Evolutionary conservation across 768 basidiomycete species (phyloP).

Genomic region (Russula dissimulans): DNA sequence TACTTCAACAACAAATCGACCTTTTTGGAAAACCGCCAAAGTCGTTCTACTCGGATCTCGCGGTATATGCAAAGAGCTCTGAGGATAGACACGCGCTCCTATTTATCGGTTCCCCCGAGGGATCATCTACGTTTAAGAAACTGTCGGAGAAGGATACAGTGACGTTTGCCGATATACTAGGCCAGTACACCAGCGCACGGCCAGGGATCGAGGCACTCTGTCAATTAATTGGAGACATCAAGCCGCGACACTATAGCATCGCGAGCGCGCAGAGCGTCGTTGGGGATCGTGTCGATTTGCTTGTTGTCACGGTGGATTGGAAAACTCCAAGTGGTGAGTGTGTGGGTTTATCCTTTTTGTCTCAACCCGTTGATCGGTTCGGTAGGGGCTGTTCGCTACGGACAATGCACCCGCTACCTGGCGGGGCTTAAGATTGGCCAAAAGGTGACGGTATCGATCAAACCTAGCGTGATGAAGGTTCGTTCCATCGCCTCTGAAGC

Average conservation of each 20-base stretch:
- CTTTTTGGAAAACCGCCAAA: constrained; percentile 94
- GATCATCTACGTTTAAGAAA: constrained; percentile 89
- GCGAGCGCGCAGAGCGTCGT: constrained; percentile 93
- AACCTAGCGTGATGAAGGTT: constrained; percentile 99
- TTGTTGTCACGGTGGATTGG: constrained; percentile 98
- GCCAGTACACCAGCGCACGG: constrained; percentile 64
- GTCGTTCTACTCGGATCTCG: constrained; percentile 86
- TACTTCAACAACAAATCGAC: constrained; percentile 93
- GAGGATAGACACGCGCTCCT: constrained; percentile 72
- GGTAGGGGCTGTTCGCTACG: constrained; percentile 66
- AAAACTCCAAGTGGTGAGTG: constrained; percentile 66
- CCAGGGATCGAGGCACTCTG: constrained; percentile 81
- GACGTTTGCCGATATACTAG: constrained; percentile 82
- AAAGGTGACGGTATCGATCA: constrained; percentile 94
- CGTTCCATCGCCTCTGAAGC: constrained; percentile 17
- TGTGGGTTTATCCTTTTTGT: background rate
- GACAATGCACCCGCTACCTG: constrained; percentile 96
- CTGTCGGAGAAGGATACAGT: constrained; percentile 91
- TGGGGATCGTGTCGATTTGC: constrained; percentile 86
- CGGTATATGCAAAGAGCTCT: constrained; percentile 57
- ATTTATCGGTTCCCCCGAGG: constrained; percentile 92
- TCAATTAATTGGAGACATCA: constrained; percentile 87
- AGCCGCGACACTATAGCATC: constrained; percentile 97
- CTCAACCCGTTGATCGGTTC: background rate
- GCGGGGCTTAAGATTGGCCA: constrained; percentile 75